phyloP scores from a whole-genome alignment of 345 rosid species.

The thale cress (Arabidopsis thaliana) region TAIR10.1 NC_003076.8:5909501-5910000 shows the following conservation, averaged over 20 bases:
- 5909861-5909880: slow-evolving; percentile 21
- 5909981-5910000: slow-evolving; percentile 3
- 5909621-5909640: slow-evolving; percentile 32
- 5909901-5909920: slow-evolving; percentile 3
- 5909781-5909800: not conserved
- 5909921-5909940: slow-evolving; percentile 36
- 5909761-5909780: not conserved
- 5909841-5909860: slow-evolving; percentile 1
- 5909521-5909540: not conserved
- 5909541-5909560: slow-evolving; percentile 21
- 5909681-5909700: slow-evolving; percentile 37
- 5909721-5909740: slow-evolving; percentile 20
- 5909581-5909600: slow-evolving; percentile 27
- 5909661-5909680: slow-evolving; percentile 20
- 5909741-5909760: not conserved
- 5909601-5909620: slow-evolving; percentile 21
- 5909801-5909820: not conserved
- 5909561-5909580: not conserved
- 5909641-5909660: slow-evolving; percentile 19
- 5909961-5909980: not conserved
- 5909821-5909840: slow-evolving; percentile 17
- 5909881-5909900: slow-evolving; percentile 16
- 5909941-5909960: slow-evolving; percentile 11
- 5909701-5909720: slow-evolving; percentile 29
- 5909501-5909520: slow-evolving; percentile 2